phyloP scores from a whole-genome alignment of 75 land plant species.

The Selaginella tamariscina region DNA sequence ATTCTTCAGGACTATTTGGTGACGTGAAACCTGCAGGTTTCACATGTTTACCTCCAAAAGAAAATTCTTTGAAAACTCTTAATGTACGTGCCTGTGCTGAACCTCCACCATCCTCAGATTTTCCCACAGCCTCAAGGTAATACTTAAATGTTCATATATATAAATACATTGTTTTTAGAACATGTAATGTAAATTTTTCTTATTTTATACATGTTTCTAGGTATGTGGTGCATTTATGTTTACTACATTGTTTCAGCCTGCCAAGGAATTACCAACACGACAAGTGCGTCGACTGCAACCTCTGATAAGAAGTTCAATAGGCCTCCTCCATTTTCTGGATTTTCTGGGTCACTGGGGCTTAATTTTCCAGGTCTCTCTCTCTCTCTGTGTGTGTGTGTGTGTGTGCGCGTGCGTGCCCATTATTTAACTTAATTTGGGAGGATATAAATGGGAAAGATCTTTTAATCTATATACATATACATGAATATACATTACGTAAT shows the following conservation, averaged over 20 bases:
- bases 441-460: too few relatives aligned
- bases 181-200: too few relatives aligned
- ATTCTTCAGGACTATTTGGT: neutral
- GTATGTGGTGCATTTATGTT: too few relatives aligned
- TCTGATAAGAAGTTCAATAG: neutral
- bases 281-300: neutral
- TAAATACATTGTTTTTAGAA: too few relatives aligned
- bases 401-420: too few relatives aligned
- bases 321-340: neutral
- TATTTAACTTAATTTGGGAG: too few relatives aligned
- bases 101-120: neutral
- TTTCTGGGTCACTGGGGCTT: neutral
- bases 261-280: neutral
- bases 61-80: neutral
- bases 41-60: neutral
- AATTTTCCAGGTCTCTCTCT: too few relatives aligned
- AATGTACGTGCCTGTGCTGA: neutral
- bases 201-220: too few relatives aligned
- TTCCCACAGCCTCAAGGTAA: neutral
- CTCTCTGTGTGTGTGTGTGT: too few relatives aligned
- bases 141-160: too few relatives aligned
- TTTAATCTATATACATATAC: too few relatives aligned
- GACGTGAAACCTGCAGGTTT: neutral
- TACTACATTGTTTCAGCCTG: neutral
- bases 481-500: too few relatives aligned